Evolutionary conservation across 140 eudicot species (phyloP), one percentile per base, ranked within the genome.

Genomic region (Anethum foeniculum): DNA sequence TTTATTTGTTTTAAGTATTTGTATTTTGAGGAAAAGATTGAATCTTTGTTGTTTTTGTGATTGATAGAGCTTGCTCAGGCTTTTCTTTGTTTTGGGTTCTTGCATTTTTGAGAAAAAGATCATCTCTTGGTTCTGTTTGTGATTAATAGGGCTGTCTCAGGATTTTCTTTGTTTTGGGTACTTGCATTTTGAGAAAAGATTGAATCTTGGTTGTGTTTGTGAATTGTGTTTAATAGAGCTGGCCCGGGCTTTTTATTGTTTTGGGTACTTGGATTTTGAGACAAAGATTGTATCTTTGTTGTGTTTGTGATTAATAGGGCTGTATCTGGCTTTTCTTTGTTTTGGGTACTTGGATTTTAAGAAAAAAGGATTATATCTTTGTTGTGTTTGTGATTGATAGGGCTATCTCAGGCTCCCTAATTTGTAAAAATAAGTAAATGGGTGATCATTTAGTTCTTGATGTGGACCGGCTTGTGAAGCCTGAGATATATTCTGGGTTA

Each of bases 401-500:
- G 77, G 36, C 58, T 74, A n/a, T 74, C 78, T 74, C 56, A 23
- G 56, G 58, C 34, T 74, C 21, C 34, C 48, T 72, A 62, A 62
- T 62, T 65, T 67, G 74, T 67, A 30, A 14, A 32, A 13, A 25
- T 10, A 62, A 62, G 4, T 21, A 74, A 47, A 75, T 75, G 79
- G 79, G 64, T 75, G 79, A 75, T 75, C 79, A 75, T 11, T 47
- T 47, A 5, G 79, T 47, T 44, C 78, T 74, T 74, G 58, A 74
- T 74, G 39, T 74, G 39, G 78, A 74, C 78, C 78, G 78, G 38
- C 79, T 75, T 47, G 62, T 46, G 43, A 75, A 47, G 62, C 62
- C 79, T 44, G 78, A 44, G 78, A 74, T 74, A 75, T 75, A 19
- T 46, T 47, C 79, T 75, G 79, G 79, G 64, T 75, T 52, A 47